Base-by-base conservation (phyloP, 2,329 filamentous ascomycete genomes). In the Cordyceps tenuipes region DNA sequence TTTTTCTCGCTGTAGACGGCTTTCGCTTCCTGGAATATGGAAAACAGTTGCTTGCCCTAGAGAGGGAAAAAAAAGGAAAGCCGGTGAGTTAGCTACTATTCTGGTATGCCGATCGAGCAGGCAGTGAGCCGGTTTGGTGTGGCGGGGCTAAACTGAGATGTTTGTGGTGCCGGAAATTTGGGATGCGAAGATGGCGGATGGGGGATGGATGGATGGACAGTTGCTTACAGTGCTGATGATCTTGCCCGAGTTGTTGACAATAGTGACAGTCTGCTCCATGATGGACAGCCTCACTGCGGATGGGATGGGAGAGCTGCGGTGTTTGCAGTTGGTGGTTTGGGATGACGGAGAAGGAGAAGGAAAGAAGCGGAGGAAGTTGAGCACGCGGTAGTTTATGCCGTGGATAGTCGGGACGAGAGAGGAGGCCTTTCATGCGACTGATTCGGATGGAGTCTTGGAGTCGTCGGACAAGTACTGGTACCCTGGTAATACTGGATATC, bases 1-100 rank as follows among this genome's bases (percentile, higher is more conserved):
- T 95, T 96, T 70, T 90, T 90, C 69, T 96, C 90, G 61, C 87
- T 82, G 75, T 97, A 97, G 61, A 90, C 89, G 58, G 87, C 85
- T 71, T 90, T 91, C 64, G 92, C 93, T 71, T 97, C 91, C 72
- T 91, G 96, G 80, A 96, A 95, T 69, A 97, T 88, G 70, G 86
- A 87, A 69, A 95, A 83, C 26, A 97, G 79, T 67, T 96, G 90
- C 76, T 95, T 96, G 69, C 91, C 91, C 91, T 95, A 69, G 61
- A 49, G 5, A 34, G 49, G 39, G 21, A 36, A 8, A n/a, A 12
- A 15, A 1, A 3, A 5, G 34, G 23, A 44, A 46, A 13, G 43
- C 34, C n/a, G 21, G 31, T 31, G 48, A 44, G 56, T 58, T 51
- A 58, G 56, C 47, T 57, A 55, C 53, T 41, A 36, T 47, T 55